A percentile compares a stretch with the other conserved stretches of the same genome.
phyloP scores from a whole-genome alignment of 2,329 filamentous ascomycete species.

The Xylariales sp. region DNA sequence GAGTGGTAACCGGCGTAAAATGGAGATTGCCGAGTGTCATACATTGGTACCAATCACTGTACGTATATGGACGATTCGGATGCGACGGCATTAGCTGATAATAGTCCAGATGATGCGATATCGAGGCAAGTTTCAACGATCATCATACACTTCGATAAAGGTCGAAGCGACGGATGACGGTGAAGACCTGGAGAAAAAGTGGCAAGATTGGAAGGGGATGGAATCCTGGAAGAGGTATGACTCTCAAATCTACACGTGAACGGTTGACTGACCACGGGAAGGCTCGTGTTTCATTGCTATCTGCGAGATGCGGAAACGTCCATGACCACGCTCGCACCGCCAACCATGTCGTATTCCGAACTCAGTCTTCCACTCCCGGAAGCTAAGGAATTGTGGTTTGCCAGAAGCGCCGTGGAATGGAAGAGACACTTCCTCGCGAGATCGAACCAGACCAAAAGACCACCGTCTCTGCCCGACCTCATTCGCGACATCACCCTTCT shows the following conservation, averaged over 20 bases:
- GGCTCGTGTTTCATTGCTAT: conserved; percentile 61
- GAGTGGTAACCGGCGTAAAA: conserved; percentile 51
- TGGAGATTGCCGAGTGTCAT: conserved; percentile 52
- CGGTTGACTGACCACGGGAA: conserved; percentile 20
- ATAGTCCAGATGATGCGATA: conserved; percentile 45
- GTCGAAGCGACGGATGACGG: conserved; percentile 52
- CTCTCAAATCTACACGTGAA: too few species aligned
- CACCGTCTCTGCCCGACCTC: conserved; percentile 51
- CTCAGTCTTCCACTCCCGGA: conserved; percentile 62
- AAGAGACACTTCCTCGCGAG: conserved; percentile 51
- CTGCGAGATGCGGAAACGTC: conserved; percentile 63
- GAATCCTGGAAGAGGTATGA: conserved; percentile 61
- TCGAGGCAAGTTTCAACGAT: conserved; percentile 54
- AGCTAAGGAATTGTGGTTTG: conserved; percentile 60
- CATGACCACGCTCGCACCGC: conserved; percentile 60
- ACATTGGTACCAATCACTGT: conserved; percentile 41
- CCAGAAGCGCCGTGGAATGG: conserved; percentile 60
- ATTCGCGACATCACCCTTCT: conserved; percentile 53
- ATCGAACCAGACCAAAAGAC: conserved; percentile 33
- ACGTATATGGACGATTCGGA: too few species aligned
- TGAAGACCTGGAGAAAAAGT: conserved; percentile 56
- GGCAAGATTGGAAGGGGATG: conserved; percentile 58
- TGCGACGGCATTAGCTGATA: conserved; percentile 19
- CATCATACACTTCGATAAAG: conserved; percentile 45
- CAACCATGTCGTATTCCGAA: conserved; percentile 65